Base-by-base conservation (phyloP, 176 grass and related monocot genomes). In the Juncus effusus region DNA sequence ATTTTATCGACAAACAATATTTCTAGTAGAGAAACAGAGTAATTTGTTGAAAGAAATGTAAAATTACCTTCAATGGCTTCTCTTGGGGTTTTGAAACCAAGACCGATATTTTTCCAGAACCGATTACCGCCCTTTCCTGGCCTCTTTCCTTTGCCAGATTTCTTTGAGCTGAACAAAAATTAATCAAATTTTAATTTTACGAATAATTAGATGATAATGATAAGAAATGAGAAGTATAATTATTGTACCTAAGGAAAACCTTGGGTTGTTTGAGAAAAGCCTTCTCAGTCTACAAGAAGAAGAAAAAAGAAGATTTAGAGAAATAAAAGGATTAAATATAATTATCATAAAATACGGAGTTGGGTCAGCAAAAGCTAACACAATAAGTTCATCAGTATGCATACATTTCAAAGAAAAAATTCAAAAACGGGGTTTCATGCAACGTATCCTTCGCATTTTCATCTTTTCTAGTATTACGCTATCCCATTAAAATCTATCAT, bases 261-360 rank as follows among this genome's bases (percentile, higher is more conserved):
- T 72, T 72, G 2, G 68, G 68, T 40, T 72, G 68, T 37, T 72
- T 72, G 53, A 72, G 68, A 16, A 59, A 72, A 12, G 39, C 68
- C 68, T 72, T 72, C 68, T 72, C 68, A 42, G 68, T 72, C 68
- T 72, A 38, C 68, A 72, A 59, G 12, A n/a, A 71, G 51, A 53
- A 56, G 13, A 56, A 57, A 70, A 7, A 38, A 10, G 10, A 40
- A 13, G 56, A 9, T 1, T 47, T 47, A 47, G 44, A 47, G 42
- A 4, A 45, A 45, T 45, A 45, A 47, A 47, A 9, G 44, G 44
- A 47, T 47, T 45, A 47, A 47, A 6, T 2, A 1, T 47, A 47
- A 47, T 47, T 47, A 2, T 47, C 2, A 2, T 47, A 9, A 28
- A 28, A 1, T 28, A 28, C 19, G 19, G 19, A 28, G 19, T 28